These are phyloP conservation scores for Tolypocladium pustulatum DNA, from an alignment of 2,329 filamentous ascomycete species.

Conservation along the genomic window DNA sequence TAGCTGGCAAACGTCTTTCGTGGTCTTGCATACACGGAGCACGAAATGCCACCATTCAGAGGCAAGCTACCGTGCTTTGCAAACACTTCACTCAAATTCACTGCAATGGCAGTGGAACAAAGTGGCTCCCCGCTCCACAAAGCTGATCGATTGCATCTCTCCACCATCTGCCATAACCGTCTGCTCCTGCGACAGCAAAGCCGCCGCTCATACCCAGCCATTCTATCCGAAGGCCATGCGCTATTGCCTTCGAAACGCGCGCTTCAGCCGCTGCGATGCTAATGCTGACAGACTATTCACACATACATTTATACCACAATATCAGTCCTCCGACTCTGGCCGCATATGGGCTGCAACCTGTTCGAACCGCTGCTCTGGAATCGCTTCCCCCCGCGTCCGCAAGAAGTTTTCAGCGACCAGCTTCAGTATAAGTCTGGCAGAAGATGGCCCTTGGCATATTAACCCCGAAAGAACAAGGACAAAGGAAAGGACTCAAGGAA, in stretches of 20 bases:
- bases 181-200: not conserved
- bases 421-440: not conserved
- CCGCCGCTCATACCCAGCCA: not conserved
- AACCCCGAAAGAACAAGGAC: constrained; percentile 2
- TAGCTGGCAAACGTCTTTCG: not conserved
- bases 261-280: not conserved
- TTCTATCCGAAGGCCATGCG: not conserved
- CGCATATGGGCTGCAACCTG: not conserved
- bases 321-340: not conserved
- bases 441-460: constrained; percentile 6
- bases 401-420: not conserved
- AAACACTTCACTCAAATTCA: not conserved
- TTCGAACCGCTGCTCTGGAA: not conserved
- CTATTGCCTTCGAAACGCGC: not conserved
- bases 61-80: not conserved
- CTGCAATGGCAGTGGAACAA: not conserved
- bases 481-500: constrained; percentile 3
- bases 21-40: not conserved
- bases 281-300: constrained; percentile 1
- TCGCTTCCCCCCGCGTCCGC: not conserved
- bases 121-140: not conserved
- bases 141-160: constrained; percentile 3
- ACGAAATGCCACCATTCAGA: not conserved
- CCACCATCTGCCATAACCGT: not conserved
- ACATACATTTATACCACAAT: constrained; percentile 1